Evolutionary conservation across 768 basidiomycete genomes (phyloP).

Genomic region (Leccinum truebloodii): DNA sequence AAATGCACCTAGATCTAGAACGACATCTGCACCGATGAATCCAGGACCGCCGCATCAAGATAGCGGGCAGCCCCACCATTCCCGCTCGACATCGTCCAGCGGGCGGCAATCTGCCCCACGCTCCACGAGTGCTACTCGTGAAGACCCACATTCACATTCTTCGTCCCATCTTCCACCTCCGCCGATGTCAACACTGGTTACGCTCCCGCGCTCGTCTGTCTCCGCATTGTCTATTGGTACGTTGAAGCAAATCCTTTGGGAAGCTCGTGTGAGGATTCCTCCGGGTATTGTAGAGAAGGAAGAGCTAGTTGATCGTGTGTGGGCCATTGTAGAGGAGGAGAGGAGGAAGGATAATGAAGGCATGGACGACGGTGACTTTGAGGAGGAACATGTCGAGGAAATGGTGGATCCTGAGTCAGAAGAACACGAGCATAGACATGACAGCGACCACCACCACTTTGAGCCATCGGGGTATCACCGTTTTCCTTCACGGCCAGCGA

Average conservation of each 20-base stretch:
- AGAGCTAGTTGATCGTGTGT: slow-evolving; percentile 76
- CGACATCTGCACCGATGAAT: slow-evolving; percentile 24
- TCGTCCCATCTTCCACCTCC: slow-evolving; percentile 40
- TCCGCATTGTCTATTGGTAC: slow-evolving; percentile 61
- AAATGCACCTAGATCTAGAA: slow-evolving; percentile 18
- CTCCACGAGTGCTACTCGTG: slow-evolving; percentile 7
- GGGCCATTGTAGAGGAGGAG: slow-evolving; percentile 63
- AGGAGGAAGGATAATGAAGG: slow-evolving; percentile 50
- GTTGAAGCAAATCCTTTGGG: slow-evolving; percentile 79
- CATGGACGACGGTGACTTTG: slow-evolving; percentile 15
- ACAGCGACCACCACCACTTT: slow-evolving; percentile 6
- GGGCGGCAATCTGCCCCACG: slow-evolving; percentile 15
- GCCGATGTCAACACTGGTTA: slow-evolving; percentile 67
- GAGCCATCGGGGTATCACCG: neutral
- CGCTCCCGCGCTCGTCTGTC: slow-evolving; percentile 58
- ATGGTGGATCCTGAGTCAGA: slow-evolving; percentile 23
- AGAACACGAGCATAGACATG: slow-evolving; percentile 9
- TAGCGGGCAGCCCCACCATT: neutral
- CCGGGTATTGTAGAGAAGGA: slow-evolving; percentile 74
- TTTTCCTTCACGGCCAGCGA: slow-evolving; percentile 10
- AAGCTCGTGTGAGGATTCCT: slow-evolving; percentile 69
- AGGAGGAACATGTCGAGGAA: slow-evolving; percentile 18
- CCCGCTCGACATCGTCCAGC: slow-evolving; percentile 23
- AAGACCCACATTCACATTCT: slow-evolving; percentile 30
- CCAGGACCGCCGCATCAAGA: slow-evolving; percentile 12